phyloP scores from a whole-genome alignment of 345 rosid species.

The Lenwebbia sp. region DNA sequence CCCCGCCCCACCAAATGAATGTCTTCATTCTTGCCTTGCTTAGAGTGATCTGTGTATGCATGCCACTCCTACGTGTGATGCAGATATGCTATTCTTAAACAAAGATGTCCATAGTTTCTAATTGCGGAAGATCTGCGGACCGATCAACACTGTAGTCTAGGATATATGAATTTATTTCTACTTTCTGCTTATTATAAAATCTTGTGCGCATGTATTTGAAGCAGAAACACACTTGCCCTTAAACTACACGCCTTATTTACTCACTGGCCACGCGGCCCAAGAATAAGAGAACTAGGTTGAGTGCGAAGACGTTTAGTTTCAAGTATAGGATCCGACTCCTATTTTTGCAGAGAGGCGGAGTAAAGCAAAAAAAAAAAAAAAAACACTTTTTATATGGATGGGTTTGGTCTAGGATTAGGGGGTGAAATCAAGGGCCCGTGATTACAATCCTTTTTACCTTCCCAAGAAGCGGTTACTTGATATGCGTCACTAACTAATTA shows the following conservation, averaged over 20 bases:
- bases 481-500: neutral
- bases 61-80: neutral
- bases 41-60: neutral
- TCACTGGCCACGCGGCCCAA: too few relatives aligned
- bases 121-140: too few relatives aligned
- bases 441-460: too few relatives aligned
- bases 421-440: too few relatives aligned
- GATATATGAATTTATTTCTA: neutral
- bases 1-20: too few relatives aligned
- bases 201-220: neutral
- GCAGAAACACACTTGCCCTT: neutral
- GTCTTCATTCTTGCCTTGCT: neutral
- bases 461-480: neutral
- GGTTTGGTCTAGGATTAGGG: neutral
- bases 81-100: neutral
- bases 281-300: too few relatives aligned
- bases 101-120: neutral
- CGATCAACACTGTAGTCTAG: neutral
- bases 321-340: too few relatives aligned
- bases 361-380: too few relatives aligned
- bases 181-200: neutral
- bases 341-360: too few relatives aligned
- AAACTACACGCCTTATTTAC: neutral
- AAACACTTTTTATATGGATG: neutral
- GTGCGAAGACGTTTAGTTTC: too few relatives aligned